Conservation (phyloP, 176 grass and related monocot genomes). For the sorghum (Sorghum bicolor) region DNA sequence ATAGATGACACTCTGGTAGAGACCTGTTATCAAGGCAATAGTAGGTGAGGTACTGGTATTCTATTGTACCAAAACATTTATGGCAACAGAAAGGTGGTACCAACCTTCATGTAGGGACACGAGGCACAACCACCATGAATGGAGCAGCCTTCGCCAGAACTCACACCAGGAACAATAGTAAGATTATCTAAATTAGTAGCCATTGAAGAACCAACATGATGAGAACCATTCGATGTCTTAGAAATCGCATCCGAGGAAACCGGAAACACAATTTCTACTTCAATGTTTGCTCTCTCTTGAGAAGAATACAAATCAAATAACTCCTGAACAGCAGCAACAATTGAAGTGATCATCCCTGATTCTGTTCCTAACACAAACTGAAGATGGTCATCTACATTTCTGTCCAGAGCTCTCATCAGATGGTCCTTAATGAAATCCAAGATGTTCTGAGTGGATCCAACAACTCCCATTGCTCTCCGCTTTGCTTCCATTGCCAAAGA, state of each 20-base stretch:
- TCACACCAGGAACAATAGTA: constrained; percentile 78
- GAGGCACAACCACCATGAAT: constrained; percentile 96
- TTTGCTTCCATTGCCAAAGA: constrained; percentile 97
- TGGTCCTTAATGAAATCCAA: constrained; percentile 82
- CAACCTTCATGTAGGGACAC: constrained; percentile 99
- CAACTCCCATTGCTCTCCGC: constrained; percentile 88
- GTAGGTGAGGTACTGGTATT: not conserved
- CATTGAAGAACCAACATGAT: constrained; percentile 34
- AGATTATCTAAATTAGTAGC: constrained; percentile 47
- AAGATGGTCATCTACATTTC: constrained; percentile 75
- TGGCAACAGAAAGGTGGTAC: not conserved
- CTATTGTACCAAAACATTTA: constrained; percentile 3
- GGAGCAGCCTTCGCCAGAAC: constrained; percentile 85
- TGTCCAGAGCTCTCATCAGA: constrained; percentile 69
- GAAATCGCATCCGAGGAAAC: constrained; percentile 91
- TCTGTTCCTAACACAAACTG: constrained; percentile 96
- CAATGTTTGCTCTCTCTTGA: constrained; percentile 52
- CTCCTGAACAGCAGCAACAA: constrained; percentile 64
- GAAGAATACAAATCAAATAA: constrained; percentile 49
- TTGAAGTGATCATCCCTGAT: constrained; percentile 98
- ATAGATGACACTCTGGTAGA: not conserved
- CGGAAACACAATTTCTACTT: constrained; percentile 96
- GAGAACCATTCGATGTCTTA: constrained; percentile 45
- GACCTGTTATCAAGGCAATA: not conserved
- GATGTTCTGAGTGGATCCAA: constrained; percentile 93